Conservation (phyloP, 768 basidiomycete species). For the Mycena galopus region DNA sequence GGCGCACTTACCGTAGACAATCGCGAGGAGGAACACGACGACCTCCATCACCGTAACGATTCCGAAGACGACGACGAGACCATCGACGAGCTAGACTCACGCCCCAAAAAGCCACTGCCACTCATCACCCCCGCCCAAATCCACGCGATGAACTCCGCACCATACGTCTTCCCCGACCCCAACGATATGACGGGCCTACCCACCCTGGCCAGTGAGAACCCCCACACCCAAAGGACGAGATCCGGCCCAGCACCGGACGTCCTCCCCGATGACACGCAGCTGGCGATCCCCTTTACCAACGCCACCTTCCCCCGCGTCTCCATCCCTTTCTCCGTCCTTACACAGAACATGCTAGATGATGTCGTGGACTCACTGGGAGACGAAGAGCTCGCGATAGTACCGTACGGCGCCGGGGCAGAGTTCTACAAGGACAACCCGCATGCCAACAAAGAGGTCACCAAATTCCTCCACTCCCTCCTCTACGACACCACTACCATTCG, state of each 20-base stretch:
- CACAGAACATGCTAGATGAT: neutral
- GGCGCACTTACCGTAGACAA: too few relatives aligned
- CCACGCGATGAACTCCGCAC: neutral
- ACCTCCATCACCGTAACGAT: too few relatives aligned
- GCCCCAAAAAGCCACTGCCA: neutral
- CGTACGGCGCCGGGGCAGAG: neutral
- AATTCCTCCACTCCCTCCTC: too few relatives aligned
- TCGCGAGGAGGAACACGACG: too few relatives aligned
- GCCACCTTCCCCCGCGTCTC: neutral
- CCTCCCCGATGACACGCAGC: neutral
- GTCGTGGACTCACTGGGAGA: neutral
- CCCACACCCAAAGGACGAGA: neutral
- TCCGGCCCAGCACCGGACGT: neutral
- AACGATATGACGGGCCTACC: neutral
- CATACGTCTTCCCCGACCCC: neutral
- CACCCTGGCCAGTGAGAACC: neutral
- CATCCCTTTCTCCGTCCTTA: neutral
- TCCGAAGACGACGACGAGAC: too few relatives aligned
- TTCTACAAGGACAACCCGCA: neutral
- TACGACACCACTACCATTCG: too few relatives aligned
- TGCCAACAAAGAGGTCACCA: too few relatives aligned
- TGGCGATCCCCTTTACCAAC: neutral
- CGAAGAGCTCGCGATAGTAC: neutral
- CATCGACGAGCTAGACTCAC: neutral
- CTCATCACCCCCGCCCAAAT: neutral